phyloP scores from a whole-genome alignment of 2,329 filamentous ascomycete genomes.

The Phoma sp. region DNA sequence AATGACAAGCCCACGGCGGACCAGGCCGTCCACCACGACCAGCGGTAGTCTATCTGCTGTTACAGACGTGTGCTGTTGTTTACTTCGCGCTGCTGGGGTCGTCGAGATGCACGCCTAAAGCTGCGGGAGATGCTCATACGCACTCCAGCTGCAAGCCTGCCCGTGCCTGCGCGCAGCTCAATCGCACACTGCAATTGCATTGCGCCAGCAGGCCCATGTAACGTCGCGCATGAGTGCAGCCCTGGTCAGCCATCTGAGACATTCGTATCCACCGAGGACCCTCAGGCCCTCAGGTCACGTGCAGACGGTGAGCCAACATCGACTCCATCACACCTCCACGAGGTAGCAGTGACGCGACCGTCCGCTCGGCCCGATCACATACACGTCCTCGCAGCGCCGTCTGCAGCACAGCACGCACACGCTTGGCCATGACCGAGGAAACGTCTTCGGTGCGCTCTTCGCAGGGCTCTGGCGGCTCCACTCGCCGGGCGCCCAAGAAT shows the following conservation, averaged over 20 bases:
- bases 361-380: slow-evolving; percentile 6
- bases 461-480: slow-evolving; percentile 52
- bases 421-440: slow-evolving; percentile 34
- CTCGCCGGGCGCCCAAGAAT: slow-evolving; percentile 45
- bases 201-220: background rate
- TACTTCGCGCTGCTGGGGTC: background rate
- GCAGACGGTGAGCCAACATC: background rate
- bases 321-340: background rate
- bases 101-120: background rate
- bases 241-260: background rate
- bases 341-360: slow-evolving; percentile 1
- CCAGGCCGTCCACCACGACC: slow-evolving; percentile 7
- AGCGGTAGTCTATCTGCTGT: background rate
- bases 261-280: background rate
- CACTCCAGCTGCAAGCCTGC: background rate
- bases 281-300: background rate
- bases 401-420: slow-evolving; percentile 19
- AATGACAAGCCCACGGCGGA: background rate
- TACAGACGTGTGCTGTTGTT: background rate
- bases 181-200: background rate
- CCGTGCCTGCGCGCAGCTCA: background rate
- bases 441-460: slow-evolving; percentile 37
- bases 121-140: background rate
- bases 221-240: background rate
- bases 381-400: slow-evolving; percentile 20